Base-by-base conservation (phyloP, 2,329 filamentous ascomycete species). In the Fusarium guadeloupense region DNA sequence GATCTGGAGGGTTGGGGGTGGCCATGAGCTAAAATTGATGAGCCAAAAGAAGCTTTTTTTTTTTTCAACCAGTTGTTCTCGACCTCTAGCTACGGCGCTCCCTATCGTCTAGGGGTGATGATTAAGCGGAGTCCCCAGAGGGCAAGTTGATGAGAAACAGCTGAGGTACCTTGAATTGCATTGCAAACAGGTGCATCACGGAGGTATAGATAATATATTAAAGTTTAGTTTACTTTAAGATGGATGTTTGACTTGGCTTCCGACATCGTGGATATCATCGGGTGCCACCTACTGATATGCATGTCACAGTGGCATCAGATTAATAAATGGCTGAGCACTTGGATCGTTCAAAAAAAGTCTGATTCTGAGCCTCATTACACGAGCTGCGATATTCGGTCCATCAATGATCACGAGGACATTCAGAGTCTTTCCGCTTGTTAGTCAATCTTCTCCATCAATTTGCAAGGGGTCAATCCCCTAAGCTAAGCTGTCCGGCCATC, bases 401-500 rank as follows among this genome's bases (percentile, higher is more conserved):
- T 33, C n/a, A n/a, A n/a, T 35, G 14, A 37, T 20, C 40, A 39
- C 47, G 41, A 45, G 33, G 47, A 38, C 33, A 35, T 21, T n/a
- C 35, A 38, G n/a, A 38, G 19, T 38, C 35, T 38, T 23, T n/a
- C 38, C 14, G 34, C 25, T 25, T 51, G 50, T 51, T 54, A 54
- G 50, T 54, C 35, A 54, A 25, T 19, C 31, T 21, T 41, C 50
- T 37, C 50, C 45, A 51, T 51, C 21, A 20, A 14, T 17, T 17
- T 23, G 19, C 35, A 50, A 50, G 45, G 45, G 28, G 16, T 33
- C 30, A 16, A 17, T 35, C 35, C 35, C 10, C 13, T 28, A 43
- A 46, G 39, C 13, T 28, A 43, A 46, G 39, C 26, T 40, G 33
- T 52, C 62, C 62, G 57, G 62, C 41, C 44, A 62, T 65, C 62